Conservation (phyloP, 768 basidiomycete genomes). For the Boletus pseudo-olivaceus region DNA sequence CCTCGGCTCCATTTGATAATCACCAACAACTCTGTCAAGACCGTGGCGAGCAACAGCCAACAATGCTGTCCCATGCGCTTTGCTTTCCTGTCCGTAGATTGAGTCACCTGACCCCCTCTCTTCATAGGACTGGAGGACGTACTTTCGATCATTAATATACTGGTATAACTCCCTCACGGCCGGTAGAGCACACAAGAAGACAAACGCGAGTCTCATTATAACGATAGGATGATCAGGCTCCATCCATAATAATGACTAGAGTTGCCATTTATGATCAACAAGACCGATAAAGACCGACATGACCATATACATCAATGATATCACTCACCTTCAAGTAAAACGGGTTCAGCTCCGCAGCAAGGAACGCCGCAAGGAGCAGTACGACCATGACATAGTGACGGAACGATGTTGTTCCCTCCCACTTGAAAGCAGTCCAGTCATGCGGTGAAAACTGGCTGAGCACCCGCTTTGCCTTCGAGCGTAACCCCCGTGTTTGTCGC, state of each 20-base stretch:
- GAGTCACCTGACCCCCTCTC: background rate
- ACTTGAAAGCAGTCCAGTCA: constrained; percentile 85
- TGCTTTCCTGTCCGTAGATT: constrained; percentile 53
- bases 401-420: constrained; percentile 78
- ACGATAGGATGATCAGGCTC: constrained; percentile 87
- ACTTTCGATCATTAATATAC: constrained; percentile 82
- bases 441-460: constrained; percentile 83
- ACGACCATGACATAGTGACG: constrained; percentile 74
- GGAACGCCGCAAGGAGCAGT: constrained; percentile 68
- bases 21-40: constrained; percentile 74
- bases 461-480: constrained; percentile 76
- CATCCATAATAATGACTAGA: constrained; percentile 66
- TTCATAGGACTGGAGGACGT: constrained; percentile 19
- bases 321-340: constrained; percentile 78
- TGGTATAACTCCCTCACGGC: constrained; percentile 82
- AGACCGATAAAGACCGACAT: constrained; percentile 17
- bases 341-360: constrained; percentile 82
- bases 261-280: constrained; percentile 36
- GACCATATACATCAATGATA: background rate
- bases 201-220: constrained; percentile 63
- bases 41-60: constrained; percentile 84
- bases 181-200: constrained; percentile 85
- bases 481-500: constrained; percentile 70
- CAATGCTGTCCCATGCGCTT: constrained; percentile 88
- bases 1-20: constrained; percentile 82